These are phyloP conservation scores for Trichoderma citrinoviride DNA, from an alignment of 2,329 filamentous ascomycete species.

Conservation along the genomic window DNA sequence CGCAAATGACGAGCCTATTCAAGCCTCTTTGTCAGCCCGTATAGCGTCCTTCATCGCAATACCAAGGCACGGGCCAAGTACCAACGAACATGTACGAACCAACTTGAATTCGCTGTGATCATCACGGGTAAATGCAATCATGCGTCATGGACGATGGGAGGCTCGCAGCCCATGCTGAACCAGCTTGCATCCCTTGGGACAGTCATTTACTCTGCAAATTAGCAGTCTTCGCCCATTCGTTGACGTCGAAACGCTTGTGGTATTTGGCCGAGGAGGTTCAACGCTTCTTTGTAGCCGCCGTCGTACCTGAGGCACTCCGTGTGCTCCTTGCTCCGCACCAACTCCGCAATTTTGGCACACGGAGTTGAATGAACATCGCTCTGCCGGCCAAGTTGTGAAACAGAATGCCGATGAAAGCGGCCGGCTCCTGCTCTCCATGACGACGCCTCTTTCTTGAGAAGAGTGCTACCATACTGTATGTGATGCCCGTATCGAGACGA, in stretches of 20 bases:
- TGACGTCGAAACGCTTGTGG: background rate
- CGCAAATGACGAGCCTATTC: background rate
- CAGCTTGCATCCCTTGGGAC: background rate
- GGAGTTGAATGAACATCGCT: background rate
- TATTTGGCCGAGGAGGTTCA: slow-evolving; percentile 11
- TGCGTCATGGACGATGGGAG: slow-evolving; percentile 6
- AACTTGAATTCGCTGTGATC: background rate
- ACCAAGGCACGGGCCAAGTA: background rate
- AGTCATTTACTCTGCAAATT: slow-evolving; percentile 5
- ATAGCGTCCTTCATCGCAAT: background rate
- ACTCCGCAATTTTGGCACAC: slow-evolving; percentile 14
- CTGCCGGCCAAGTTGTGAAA: slow-evolving; percentile 1
- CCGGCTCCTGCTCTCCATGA: background rate
- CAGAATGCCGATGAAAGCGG: background rate
- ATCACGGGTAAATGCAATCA: slow-evolving; percentile 8
- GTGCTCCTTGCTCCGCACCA: slow-evolving; percentile 15
- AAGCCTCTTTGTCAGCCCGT: background rate
- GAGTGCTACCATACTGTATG: background rate
- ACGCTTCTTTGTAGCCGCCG: background rate
- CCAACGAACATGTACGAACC: background rate
- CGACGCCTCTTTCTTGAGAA: background rate
- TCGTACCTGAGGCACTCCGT: slow-evolving; percentile 15
- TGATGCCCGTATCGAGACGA: too few relatives aligned
- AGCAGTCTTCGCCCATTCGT: slow-evolving; percentile 5
- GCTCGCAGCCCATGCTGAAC: background rate